Evolutionary conservation across 2,329 filamentous ascomycete genomes (phyloP).

Genomic region (Penicillium sp.): DNA sequence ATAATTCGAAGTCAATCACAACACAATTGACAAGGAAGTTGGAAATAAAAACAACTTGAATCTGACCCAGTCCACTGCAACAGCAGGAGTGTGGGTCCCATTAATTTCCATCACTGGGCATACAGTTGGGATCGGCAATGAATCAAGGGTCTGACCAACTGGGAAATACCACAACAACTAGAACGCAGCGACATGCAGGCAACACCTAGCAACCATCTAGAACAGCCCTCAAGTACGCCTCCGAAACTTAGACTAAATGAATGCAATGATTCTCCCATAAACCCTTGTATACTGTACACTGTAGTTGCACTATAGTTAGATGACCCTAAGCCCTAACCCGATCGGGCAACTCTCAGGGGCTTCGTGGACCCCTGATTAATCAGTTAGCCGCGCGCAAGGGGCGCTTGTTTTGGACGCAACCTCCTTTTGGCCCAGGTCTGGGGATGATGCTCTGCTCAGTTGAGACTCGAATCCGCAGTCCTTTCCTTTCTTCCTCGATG

Average conservation of each 20-base stretch:
- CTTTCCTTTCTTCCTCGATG: conserved; percentile 20
- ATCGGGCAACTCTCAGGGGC: conserved; percentile 20
- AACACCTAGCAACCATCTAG: not conserved
- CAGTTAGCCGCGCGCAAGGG: conserved; percentile 43
- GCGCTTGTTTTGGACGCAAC: conserved; percentile 41
- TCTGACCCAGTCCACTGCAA: too few species aligned
- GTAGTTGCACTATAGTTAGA: not conserved
- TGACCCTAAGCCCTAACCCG: conserved; percentile 15
- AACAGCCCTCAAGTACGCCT: too few species aligned
- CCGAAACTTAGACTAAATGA: too few species aligned
- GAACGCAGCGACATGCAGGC: not conserved
- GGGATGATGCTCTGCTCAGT: conserved; percentile 28
- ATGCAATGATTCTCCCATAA: too few species aligned
- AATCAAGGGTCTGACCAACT: conserved; percentile 3
- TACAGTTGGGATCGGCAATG: not conserved
- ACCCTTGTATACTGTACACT: too few species aligned
- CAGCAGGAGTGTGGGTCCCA: not conserved
- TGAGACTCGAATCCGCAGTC: conserved; percentile 6
- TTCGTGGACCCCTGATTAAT: conserved; percentile 10
- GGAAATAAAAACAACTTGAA: too few species aligned
- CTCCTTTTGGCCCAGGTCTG: conserved; percentile 38
- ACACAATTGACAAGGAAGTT: too few species aligned
- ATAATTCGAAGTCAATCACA: not conserved
- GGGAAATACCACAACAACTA: conserved; percentile 4
- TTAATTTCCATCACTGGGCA: not conserved